Evolutionary conservation across 1,284 basidiomycete species (phyloP).

Genomic region (Cryptococcus deneoformans): DNA sequence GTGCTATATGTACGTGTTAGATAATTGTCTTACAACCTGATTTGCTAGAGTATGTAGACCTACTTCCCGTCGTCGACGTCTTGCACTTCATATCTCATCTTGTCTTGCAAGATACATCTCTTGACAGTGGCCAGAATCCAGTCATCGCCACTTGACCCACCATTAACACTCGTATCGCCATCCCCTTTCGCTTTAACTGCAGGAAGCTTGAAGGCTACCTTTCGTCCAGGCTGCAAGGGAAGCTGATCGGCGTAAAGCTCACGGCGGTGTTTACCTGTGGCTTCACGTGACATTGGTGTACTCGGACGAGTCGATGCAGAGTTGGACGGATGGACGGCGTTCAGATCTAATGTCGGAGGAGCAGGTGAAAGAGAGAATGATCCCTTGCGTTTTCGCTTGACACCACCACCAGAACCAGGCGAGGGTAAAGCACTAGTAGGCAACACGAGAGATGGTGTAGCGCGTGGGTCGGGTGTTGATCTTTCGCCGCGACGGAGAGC

Average conservation of each 20-base stretch:
- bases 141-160: slow-evolving; percentile 15
- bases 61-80: slow-evolving; percentile 42
- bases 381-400: slow-evolving; percentile 25
- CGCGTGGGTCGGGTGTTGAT: slow-evolving; percentile 2
- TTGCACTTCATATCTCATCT: slow-evolving; percentile 44
- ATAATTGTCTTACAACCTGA: neutral
- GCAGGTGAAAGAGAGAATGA: slow-evolving; percentile 14
- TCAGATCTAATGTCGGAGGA: slow-evolving; percentile 1
- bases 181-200: slow-evolving; percentile 12
- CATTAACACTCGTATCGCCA: slow-evolving; percentile 10
- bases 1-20: slow-evolving; percentile 20
- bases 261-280: slow-evolving; percentile 20
- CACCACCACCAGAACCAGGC: slow-evolving; percentile 4
- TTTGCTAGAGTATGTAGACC: neutral
- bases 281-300: slow-evolving; percentile 23
- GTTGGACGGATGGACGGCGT: slow-evolving; percentile 15
- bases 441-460: neutral
- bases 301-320: neutral
- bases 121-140: slow-evolving; percentile 53
- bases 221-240: slow-evolving; percentile 48
- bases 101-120: slow-evolving; percentile 44
- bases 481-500: slow-evolving; percentile 19
- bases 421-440: neutral
- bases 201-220: slow-evolving; percentile 48
- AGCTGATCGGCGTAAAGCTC: slow-evolving; percentile 44